Percentiles rank a stretch among this genome's conserved stretches.
These are phyloP conservation scores for Diutina rugosa DNA, from an alignment of 1,139 yeast genomes.

Conservation along the genomic window DNA sequence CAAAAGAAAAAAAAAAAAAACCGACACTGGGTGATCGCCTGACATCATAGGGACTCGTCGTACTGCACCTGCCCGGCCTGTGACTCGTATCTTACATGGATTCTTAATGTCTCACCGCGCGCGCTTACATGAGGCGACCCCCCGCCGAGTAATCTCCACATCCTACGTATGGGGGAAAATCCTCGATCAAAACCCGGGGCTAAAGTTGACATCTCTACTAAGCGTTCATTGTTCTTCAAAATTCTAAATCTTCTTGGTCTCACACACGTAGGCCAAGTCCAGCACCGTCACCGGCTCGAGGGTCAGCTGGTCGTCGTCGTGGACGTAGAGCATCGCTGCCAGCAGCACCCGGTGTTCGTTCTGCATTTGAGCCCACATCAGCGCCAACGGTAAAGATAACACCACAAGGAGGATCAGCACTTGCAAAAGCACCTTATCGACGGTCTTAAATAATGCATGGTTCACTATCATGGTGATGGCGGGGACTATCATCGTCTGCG, in stretches of 20 bases:
- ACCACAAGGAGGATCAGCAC: slow-evolving; percentile 26
- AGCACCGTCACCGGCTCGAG: not conserved
- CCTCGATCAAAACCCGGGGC: not conserved
- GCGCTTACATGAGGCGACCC: not conserved
- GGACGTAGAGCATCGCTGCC: not conserved
- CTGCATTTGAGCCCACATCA: slow-evolving; percentile 59
- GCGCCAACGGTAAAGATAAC: slow-evolving; percentile 65
- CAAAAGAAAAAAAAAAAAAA: too few species aligned
- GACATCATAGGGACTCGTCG: not conserved
- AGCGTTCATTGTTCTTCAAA: too few species aligned
- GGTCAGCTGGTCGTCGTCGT: not conserved
- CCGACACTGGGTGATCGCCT: not conserved
- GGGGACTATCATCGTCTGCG: slow-evolving; percentile 77
- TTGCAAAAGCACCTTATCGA: slow-evolving; percentile 9
- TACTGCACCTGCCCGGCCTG: not conserved
- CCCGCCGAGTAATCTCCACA: not conserved
- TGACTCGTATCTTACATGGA: not conserved
- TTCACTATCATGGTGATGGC: slow-evolving; percentile 49
- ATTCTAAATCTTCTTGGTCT: not conserved
- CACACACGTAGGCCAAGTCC: not conserved
- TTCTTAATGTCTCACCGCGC: not conserved
- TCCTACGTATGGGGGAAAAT: not conserved
- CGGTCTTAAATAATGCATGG: slow-evolving; percentile 15
- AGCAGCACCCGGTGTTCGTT: not conserved
- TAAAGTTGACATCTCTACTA: too few species aligned